A percentile compares a stretch with the other conserved stretches of the same genome.
These are phyloP conservation scores for Plasmodium gonderi DNA, from an alignment of 169 alveolate genomes.

Conservation along the genomic window DNA sequence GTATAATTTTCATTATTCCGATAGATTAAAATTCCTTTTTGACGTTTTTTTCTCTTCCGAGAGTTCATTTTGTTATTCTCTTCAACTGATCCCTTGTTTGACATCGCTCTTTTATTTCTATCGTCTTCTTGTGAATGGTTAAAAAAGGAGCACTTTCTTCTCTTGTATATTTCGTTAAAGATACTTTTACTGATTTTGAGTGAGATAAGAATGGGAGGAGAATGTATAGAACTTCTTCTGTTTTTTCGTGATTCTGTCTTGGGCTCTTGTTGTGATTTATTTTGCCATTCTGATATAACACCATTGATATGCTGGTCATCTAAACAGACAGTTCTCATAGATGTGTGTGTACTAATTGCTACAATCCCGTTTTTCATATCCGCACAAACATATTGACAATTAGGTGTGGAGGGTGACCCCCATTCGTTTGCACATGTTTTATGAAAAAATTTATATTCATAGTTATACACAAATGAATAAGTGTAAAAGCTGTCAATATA, in stretches of 20 bases:
- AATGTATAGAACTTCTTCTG: not conserved
- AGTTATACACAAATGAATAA: conserved; percentile 18
- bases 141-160: not conserved
- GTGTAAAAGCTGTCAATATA: conserved; percentile 42
- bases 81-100: not conserved
- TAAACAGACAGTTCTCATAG: not conserved
- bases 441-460: conserved; percentile 7
- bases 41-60: not conserved
- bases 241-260: not conserved
- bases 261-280: not conserved
- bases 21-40: not conserved
- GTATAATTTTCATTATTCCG: conserved; percentile 16
- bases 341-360: not conserved
- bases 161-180: conserved; percentile 29
- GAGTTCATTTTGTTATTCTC: not conserved
- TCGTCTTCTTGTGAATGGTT: not conserved
- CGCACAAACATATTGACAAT: not conserved
- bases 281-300: not conserved
- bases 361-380: not conserved
- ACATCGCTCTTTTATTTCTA: not conserved
- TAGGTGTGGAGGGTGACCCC: not conserved
- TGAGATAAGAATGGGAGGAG: not conserved
- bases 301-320: not conserved
- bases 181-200: conserved; percentile 7
- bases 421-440: not conserved